Conservation (phyloP, 2,329 filamentous ascomycete genomes). For the Emmonsiellopsis sp. region DNA sequence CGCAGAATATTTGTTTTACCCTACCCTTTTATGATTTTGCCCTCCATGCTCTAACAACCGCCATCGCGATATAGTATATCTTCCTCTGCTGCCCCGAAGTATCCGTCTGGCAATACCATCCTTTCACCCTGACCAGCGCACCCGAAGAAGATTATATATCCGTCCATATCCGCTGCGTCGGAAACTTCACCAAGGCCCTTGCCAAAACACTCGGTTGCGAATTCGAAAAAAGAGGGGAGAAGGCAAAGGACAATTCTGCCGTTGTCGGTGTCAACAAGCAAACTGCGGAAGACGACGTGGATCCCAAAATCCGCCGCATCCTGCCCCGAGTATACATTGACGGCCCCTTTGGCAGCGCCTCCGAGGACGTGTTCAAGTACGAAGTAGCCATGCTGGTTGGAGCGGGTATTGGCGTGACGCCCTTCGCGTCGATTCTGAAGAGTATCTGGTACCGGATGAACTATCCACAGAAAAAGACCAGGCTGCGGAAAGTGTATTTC, state of each 20-base stretch:
- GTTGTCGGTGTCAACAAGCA: slow-evolving; percentile 59
- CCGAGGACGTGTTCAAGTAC: slow-evolving; percentile 68
- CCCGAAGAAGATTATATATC: slow-evolving; percentile 87
- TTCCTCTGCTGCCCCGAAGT: slow-evolving; percentile 81
- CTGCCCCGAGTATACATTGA: slow-evolving; percentile 74
- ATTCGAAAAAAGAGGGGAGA: slow-evolving; percentile 43
- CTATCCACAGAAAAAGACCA: slow-evolving; percentile 64
- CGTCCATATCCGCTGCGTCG: slow-evolving; percentile 73
- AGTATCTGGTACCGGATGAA: slow-evolving; percentile 92
- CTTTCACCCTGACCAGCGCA: slow-evolving; percentile 76
- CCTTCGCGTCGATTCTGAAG: slow-evolving; percentile 52
- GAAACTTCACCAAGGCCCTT: slow-evolving; percentile 66
- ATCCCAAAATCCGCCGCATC: slow-evolving; percentile 61
- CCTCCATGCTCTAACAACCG: not conserved
- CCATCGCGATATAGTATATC: slow-evolving; percentile 51
- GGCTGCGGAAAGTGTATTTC: slow-evolving; percentile 79
- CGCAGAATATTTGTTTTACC: too few species aligned
- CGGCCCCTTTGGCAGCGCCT: slow-evolving; percentile 76
- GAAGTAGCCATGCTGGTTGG: slow-evolving; percentile 43
- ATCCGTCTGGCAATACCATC: slow-evolving; percentile 81
- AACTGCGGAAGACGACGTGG: slow-evolving; percentile 44
- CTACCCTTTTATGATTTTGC: not conserved
- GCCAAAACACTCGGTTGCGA: slow-evolving; percentile 67
- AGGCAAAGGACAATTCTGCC: slow-evolving; percentile 42
- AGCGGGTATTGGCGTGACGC: slow-evolving; percentile 43